Base-by-base conservation (phyloP, 345 rosid genomes). In the Rhizophora apiculata region DNA sequence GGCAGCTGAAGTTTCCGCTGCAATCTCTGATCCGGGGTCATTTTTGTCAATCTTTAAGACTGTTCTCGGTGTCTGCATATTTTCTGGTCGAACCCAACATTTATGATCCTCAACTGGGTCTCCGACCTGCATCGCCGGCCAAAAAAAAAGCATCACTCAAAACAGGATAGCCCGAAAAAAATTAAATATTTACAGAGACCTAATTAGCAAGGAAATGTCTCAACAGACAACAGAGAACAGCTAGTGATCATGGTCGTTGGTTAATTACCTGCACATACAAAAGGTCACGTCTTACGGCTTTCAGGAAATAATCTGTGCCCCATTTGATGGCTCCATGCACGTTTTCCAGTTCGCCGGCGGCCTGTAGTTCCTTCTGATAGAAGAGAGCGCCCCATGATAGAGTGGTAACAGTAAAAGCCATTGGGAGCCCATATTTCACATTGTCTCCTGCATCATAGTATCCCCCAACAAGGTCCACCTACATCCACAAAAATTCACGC, bases 381-480 rank as follows among this genome's bases (percentile, higher is more conserved):
- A 65, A 48, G 15, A 88, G 54, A 21, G 91, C 83, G n/a, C 87
- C 76, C 99, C 95, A 88, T 1, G 99, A 79, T 5, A 94, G 59
- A 0, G 97, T 94, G 27, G 97, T 89, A 56, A 91, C 59, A 2
- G 96, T 94, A 68, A 89, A 95, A 2, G 99, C 99, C 97, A 91
- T 84, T 3, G 97, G 99, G 8, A 94, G 67, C 32, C 97, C 96
- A 19, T 83, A 94, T 72, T 94, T 89, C 46, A 94, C 90, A 60
- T 94, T 94, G 83, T 94, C 98, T 48, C 98, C 98, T 3, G 97
- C 98, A 75, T 94, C 98, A 70, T 94, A 94, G 70, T 89, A 91
- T 63, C 98, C 98, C 51, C 98, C 97, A 0, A 68, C 77, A 30
- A 94, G 89, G 78, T 94, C 92, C 76, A 82, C 83, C 98, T 91